Evolutionary conservation across 352 stramenopile species (phyloP).

Genomic region (Peronospora farinosa): DNA sequence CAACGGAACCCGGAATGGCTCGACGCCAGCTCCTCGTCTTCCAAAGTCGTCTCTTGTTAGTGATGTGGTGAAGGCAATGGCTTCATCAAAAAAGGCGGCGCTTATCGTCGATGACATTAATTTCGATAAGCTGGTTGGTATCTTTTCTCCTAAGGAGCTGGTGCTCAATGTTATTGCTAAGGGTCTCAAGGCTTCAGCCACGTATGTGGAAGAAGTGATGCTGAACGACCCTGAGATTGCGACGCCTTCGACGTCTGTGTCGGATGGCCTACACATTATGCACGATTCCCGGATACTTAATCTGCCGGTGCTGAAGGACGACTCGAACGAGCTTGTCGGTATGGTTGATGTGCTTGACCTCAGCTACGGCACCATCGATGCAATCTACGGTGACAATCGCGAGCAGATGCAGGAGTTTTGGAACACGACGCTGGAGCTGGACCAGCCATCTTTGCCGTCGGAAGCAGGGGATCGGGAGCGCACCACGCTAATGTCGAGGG

Average conservation of each 20-base stretch:
- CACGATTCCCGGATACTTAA: constrained; percentile 81
- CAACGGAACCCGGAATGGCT: constrained; percentile 43
- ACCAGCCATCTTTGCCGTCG: constrained; percentile 44
- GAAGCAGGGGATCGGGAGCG: constrained; percentile 39
- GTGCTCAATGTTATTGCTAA: constrained; percentile 93
- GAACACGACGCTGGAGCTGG: constrained; percentile 78
- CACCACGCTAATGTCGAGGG: constrained; percentile 52
- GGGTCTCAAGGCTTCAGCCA: constrained; percentile 84
- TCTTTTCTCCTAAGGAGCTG: constrained; percentile 97
- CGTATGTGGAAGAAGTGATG: constrained; percentile 89
- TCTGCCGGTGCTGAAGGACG: constrained; percentile 65
- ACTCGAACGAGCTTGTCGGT: constrained; percentile 59
- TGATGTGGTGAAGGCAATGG: constrained; percentile 74
- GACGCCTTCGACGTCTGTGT: constrained; percentile 55
- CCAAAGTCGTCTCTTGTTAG: constrained; percentile 81
- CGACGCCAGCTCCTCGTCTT: constrained; percentile 57
- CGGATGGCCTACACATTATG: constrained; percentile 86
- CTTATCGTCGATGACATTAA: constrained; percentile 90
- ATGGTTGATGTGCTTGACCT: constrained; percentile 82
- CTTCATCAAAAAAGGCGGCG: constrained; percentile 84
- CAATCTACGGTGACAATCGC: constrained; percentile 81
- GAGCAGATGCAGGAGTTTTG: constrained; percentile 89
- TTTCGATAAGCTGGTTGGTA: constrained; percentile 85
- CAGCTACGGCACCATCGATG: constrained; percentile 84
- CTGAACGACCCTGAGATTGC: constrained; percentile 79